Conservation (phyloP, 441 rosid genomes). For the Gossypium aridum region DNA sequence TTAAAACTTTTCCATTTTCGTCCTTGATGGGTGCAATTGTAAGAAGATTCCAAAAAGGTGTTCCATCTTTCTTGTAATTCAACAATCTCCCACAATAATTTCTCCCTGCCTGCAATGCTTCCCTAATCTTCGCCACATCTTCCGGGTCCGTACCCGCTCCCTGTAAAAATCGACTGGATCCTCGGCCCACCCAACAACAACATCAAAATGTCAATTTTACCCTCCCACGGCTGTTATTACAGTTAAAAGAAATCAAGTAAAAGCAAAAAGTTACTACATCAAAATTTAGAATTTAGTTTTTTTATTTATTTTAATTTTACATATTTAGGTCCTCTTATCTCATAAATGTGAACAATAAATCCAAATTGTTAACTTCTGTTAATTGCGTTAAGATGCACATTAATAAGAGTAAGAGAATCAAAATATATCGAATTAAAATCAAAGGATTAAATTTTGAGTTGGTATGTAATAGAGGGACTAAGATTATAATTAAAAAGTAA, state of each 20-base stretch:
- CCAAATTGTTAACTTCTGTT: no score
- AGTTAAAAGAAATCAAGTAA: background rate
- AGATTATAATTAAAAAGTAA: no score
- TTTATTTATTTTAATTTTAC: no score
- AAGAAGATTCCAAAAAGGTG: slow-evolving; percentile 94
- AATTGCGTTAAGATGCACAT: no score
- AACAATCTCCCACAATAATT: slow-evolving; percentile 81
- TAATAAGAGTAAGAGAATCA: no score
- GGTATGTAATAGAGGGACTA: no score
- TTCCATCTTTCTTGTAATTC: slow-evolving; percentile 94
- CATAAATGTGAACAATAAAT: no score
- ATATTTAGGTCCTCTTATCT: no score
- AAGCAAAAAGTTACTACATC: no score
- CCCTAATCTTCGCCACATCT: slow-evolving; percentile 75
- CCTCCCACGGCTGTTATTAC: slow-evolving; percentile 13
- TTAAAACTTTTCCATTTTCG: slow-evolving; percentile 71
- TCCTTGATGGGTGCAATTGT: slow-evolving; percentile 92
- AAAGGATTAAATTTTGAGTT: no score
- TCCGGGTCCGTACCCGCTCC: slow-evolving; percentile 86
- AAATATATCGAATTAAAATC: no score
- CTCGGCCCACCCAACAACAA: background rate
- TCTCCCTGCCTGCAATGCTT: slow-evolving; percentile 44
- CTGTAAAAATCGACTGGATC: slow-evolving; percentile 76
- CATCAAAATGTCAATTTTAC: slow-evolving; percentile 3
- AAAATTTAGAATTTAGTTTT: no score